Base-by-base conservation (phyloP, 208 protist species). In the Leishmania guyanensis region DNA sequence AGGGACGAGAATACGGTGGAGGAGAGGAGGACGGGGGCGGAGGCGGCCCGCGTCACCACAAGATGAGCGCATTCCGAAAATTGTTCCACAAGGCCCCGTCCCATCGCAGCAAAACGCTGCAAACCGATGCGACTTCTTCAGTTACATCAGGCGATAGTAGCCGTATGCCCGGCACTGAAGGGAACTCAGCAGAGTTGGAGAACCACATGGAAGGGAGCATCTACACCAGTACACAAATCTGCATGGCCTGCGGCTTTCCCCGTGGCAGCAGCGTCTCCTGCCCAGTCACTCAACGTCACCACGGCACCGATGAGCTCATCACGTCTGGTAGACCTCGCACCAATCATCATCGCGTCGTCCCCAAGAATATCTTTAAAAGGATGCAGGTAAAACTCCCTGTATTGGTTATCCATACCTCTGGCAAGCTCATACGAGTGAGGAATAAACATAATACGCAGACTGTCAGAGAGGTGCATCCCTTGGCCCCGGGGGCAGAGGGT, bases 161-260 rank as follows among this genome's bases (percentile, higher is more conserved):
- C 46, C 26, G 43, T n/a, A 75, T 17, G 10, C 69, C 53, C n/a
- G 56, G 72, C 70, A 36, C 82, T 1, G 73, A 16, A 36, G 26
- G 43, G 71, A 43, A 71, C n/a, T 65, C 66, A 43, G 80, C 75
- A 20, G 83, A 84, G 75, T 82, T 89, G 36, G 83, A 89, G 43
- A 83, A 92, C 66, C 89, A 92, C 84, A 90, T 94, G 87, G 14
- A 73, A 10, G 85, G 80, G 58, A 92, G 89, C 65, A 46, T 69
- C 50, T 91, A 87, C 75, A 0, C 17, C 26, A 68, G 76, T 4
- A 81, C 14, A 10, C 89, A 92, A 60, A 77, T 91, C 50, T 94
- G 90, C 75, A 80, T 80, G 26, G 73, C 62, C 9, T 92, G 89
- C 69, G 78, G 82, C 69, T 86, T 86, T 48, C 78, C 85, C 16